Base-by-base conservation (phyloP, 2,329 filamentous ascomycete species). In the Penicillium thymicola region DNA sequence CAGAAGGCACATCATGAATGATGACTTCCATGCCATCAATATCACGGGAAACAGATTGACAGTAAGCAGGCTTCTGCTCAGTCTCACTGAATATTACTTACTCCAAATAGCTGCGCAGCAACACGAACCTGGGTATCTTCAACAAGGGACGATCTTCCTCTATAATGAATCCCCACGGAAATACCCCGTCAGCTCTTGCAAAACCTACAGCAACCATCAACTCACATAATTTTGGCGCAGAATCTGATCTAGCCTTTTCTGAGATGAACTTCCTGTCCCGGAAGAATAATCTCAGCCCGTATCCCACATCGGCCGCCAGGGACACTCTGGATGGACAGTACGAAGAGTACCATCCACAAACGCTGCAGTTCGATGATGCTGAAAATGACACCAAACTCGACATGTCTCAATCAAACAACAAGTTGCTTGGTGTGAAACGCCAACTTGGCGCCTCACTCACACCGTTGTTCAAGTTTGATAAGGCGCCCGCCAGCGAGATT, bases 11-110 rank as follows among this genome's bases (percentile, higher is more conserved):
- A 64, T 81, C 40, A 74, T 86, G 8, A 80, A 85, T 70, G 70
- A 77, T 7, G 80, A 80, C 21, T 89, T 88, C 59, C 73, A 73
- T 13, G 85, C 85, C 1, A 69, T 78, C 4, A 80, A 80, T 50
- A 78, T 88, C 41, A 69, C 78, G 11, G 76, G 77, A 47, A 72
- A 77, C n/a, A 78, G 81, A 10, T 71, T 85, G 51, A 85, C 82
- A 16, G 83, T 85, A 67, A 64, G 76, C 25, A 21, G 2, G 2
- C 27, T 14, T 28, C 10, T 28, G 3, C 11, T 25, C 18, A 36
- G 4, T 25, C 4, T 47, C 30, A 14, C 3, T 18, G 18, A 27
- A 25, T 37, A 16, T 43, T 38, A 38, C 52, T 65, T 8, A 63
- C 27, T 1, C 2, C 23, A 14, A 2, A 18, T 41, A 74, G 72